These are phyloP conservation scores for Mercurialis annua DNA, from an alignment of 345 rosid genomes.

Conservation along the genomic window DNA sequence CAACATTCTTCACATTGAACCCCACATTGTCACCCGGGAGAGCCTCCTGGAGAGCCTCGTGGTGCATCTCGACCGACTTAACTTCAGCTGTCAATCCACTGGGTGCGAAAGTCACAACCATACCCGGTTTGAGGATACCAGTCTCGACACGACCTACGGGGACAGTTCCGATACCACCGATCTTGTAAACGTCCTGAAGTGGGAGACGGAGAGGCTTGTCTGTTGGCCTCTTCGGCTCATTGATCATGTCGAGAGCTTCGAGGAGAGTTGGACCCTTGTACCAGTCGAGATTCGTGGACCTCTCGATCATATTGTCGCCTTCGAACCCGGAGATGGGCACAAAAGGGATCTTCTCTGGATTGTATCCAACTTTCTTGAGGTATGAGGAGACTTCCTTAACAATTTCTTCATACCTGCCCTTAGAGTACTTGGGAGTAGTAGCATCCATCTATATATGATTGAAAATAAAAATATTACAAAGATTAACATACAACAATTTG, in stretches of 20 bases:
- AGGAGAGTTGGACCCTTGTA: neutral
- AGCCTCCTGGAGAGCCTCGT: constrained; percentile 14
- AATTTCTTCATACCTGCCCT: too few species aligned
- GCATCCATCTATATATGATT: constrained; percentile 2
- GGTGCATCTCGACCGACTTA: constrained; percentile 17
- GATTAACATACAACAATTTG: too few species aligned
- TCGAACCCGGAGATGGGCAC: constrained; percentile 17
- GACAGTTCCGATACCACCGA: neutral
- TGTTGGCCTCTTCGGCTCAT: constrained; percentile 21
- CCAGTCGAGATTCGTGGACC: constrained; percentile 8
- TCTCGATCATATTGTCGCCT: constrained; percentile 24
- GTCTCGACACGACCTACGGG: constrained; percentile 24
- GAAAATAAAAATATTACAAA: neutral
- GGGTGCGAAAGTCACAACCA: constrained; percentile 20
- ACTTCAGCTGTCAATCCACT: constrained; percentile 18
- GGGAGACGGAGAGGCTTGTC: constrained; percentile 16
- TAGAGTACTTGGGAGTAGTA: neutral
- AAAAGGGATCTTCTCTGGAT: too few species aligned
- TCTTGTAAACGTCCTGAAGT: too few species aligned
- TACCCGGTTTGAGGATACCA: constrained; percentile 18
- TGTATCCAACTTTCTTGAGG: too few species aligned
- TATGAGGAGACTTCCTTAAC: too few species aligned
- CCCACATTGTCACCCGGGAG: constrained; percentile 24
- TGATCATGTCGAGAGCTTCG: constrained; percentile 15
- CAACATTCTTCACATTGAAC: constrained; percentile 41